These are phyloP conservation scores for Boletus rubropictus DNA, from an alignment of 768 basidiomycete genomes.

Conservation along the genomic window DNA sequence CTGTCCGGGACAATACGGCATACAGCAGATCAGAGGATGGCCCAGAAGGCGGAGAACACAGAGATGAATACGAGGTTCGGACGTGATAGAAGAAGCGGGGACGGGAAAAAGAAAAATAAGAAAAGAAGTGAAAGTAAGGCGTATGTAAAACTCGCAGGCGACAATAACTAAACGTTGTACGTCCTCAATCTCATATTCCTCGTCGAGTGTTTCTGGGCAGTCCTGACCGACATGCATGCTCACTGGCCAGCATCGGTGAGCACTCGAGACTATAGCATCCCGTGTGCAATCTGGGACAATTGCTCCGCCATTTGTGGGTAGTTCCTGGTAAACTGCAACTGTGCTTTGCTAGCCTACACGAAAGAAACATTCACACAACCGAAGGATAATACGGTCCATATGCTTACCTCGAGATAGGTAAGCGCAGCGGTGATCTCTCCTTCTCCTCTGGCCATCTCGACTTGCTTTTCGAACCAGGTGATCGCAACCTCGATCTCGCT, in stretches of 20 bases:
- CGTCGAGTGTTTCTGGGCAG: slow-evolving; percentile 11
- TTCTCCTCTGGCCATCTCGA: slow-evolving; percentile 84
- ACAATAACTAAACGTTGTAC: not conserved
- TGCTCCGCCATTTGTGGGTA: slow-evolving; percentile 84
- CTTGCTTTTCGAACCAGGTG: slow-evolving; percentile 78
- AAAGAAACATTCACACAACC: too few relatives aligned
- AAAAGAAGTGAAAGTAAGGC: not conserved
- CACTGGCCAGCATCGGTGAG: slow-evolving; percentile 9
- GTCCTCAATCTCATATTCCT: slow-evolving; percentile 6
- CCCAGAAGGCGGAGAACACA: not conserved
- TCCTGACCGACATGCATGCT: too few relatives aligned
- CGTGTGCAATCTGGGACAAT: slow-evolving; percentile 44
- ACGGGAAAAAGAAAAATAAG: too few relatives aligned
- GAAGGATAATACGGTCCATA: not conserved
- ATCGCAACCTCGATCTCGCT: slow-evolving; percentile 82
- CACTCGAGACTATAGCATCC: slow-evolving; percentile 29
- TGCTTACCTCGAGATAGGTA: slow-evolving; percentile 71
- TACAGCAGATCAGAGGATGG: not conserved
- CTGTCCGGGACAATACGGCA: not conserved
- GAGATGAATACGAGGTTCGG: not conserved
- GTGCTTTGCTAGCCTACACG: slow-evolving; percentile 74
- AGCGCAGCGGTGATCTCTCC: slow-evolving; percentile 75
- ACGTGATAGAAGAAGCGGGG: not conserved
- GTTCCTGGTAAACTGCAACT: slow-evolving; percentile 74
- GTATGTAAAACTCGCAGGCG: not conserved